A percentile compares a stretch with the other conserved stretches of the same genome.
Evolutionary conservation across 805 yeast genomes (phyloP).

Genomic region (Lipomyces spencermartinsiae): DNA sequence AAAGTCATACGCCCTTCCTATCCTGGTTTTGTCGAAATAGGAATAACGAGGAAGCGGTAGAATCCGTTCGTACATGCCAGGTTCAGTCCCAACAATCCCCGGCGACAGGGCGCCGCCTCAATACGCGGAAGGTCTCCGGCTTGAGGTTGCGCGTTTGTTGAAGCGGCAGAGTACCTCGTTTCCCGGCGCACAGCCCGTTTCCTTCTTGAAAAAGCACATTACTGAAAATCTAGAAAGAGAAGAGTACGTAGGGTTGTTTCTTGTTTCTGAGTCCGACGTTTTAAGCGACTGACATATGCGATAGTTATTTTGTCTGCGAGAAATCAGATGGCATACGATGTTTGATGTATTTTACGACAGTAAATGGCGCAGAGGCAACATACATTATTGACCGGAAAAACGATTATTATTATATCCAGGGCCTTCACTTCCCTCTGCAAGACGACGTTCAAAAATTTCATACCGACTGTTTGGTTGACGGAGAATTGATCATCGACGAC

Average conservation of each 20-base stretch:
- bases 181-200: slow-evolving; percentile 89
- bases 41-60: background rate
- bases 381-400: slow-evolving; percentile 88
- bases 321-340: slow-evolving; percentile 94
- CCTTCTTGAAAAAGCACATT: slow-evolving; percentile 79
- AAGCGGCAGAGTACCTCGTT: slow-evolving; percentile 63
- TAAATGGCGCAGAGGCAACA: slow-evolving; percentile 82
- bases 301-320: slow-evolving; percentile 84
- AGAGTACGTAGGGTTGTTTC: slow-evolving; percentile 52
- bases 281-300: background rate
- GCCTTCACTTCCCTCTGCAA: slow-evolving; percentile 75
- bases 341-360: slow-evolving; percentile 66
- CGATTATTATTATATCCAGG: slow-evolving; percentile 78
- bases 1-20: background rate
- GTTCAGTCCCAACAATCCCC: slow-evolving; percentile 76
- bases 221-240: slow-evolving; percentile 62
- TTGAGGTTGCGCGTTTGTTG: slow-evolving; percentile 68
- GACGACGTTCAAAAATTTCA: slow-evolving; percentile 65
- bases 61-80: slow-evolving; percentile 23
- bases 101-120: slow-evolving; percentile 79
- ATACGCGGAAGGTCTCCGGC: slow-evolving; percentile 69
- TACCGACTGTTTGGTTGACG: slow-evolving; percentile 89
- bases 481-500: slow-evolving; percentile 81
- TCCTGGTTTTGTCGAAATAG: background rate
- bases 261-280: background rate